Evolutionary conservation across 2,329 filamentous ascomycete species (phyloP), one percentile per base, ranked within the genome.

Genomic region (Sporothrix schenckii): DNA sequence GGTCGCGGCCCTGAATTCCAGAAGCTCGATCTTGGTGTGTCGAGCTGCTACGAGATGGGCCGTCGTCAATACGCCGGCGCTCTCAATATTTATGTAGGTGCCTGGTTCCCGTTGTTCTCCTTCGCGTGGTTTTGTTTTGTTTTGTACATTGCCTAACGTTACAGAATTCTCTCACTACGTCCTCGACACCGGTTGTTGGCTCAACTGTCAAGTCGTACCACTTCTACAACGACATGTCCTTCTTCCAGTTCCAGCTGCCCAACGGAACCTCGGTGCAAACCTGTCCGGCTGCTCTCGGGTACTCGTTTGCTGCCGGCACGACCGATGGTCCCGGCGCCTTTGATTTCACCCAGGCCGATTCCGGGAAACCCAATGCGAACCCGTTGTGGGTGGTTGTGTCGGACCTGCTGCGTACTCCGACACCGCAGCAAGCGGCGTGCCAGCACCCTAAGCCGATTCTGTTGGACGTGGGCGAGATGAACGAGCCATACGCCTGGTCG

Each of bases 261-360:
- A 93, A 97, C 74, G 91, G 92, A 60, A 76, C 87, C 3, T 81
- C 81, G 41, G 91, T 89, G 7, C 84, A 81, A 66, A 97, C 94
- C 0, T 98, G 94, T 75, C 90, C 93, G 3, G 94, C 94, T 0
- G 93, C 93, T 0, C 82, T 98, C 72, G 94, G 94, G 6, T 97
- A 95, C 78, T 94, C 92, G 0, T 98, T 98, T 77, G 94, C 94
- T 0, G 94, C 92, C 0, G 94, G 94, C 13, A 98, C 94, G 0
- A 92, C 92, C 0, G 94, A 98, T 78, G 93, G 94, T 6, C 94
- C 94, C 0, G 94, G 94, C 0, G 89, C 89, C 0, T 97, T 97
- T 76, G 94, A 98, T 80, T 97, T 98, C 78, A 93, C 91, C 19
- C 94, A 97, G 78, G 92, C 89, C 73, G 88, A 92, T 76, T 89